These are phyloP conservation scores for Cryptococcus depauperatus DNA, from an alignment of 1,284 basidiomycete species.

Conservation along the genomic window DNA sequence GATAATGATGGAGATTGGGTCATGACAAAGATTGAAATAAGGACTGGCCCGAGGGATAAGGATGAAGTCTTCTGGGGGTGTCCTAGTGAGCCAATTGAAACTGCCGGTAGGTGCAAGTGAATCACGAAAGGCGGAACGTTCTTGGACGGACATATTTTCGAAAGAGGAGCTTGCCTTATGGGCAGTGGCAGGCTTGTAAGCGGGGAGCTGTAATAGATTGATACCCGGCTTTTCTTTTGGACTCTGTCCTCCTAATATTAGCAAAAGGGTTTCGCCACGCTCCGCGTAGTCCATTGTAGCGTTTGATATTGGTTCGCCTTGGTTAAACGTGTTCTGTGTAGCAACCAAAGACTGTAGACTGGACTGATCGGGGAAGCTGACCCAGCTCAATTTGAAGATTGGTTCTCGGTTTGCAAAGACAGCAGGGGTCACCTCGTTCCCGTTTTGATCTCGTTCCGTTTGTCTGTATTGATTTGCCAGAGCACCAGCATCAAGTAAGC, in stretches of 20 bases:
- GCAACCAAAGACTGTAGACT: slow-evolving; percentile 31
- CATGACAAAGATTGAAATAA: slow-evolving; percentile 61
- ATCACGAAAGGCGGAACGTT: slow-evolving; percentile 58
- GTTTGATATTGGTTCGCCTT: slow-evolving; percentile 30
- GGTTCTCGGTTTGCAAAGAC: slow-evolving; percentile 55
- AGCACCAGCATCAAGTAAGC: slow-evolving; percentile 42
- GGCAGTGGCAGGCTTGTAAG: slow-evolving; percentile 54
- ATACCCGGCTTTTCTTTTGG: slow-evolving; percentile 57
- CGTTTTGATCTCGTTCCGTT: slow-evolving; percentile 11
- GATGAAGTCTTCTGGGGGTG: slow-evolving; percentile 65
- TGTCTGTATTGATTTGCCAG: slow-evolving; percentile 38
- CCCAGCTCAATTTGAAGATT: slow-evolving; percentile 84
- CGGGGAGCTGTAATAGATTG: slow-evolving; percentile 62
- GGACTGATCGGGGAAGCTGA: slow-evolving; percentile 55
- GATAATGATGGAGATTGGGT: slow-evolving; percentile 59
- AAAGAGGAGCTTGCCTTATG: slow-evolving; percentile 14
- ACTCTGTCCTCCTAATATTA: slow-evolving; percentile 68
- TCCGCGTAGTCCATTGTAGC: slow-evolving; percentile 41
- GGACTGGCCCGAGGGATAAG: slow-evolving; percentile 64
- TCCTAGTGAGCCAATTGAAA: slow-evolving; percentile 56
- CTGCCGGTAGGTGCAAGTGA: slow-evolving; percentile 55
- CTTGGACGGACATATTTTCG: slow-evolving; percentile 49
- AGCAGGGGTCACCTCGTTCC: slow-evolving; percentile 13
- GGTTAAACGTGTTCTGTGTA: slow-evolving; percentile 21
- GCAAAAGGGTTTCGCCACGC: slow-evolving; percentile 61